Evolutionary conservation across 257 asterid species (phyloP), one percentile per base, ranked within the genome.

Genomic region (Fraxinus quadrangulata): DNA sequence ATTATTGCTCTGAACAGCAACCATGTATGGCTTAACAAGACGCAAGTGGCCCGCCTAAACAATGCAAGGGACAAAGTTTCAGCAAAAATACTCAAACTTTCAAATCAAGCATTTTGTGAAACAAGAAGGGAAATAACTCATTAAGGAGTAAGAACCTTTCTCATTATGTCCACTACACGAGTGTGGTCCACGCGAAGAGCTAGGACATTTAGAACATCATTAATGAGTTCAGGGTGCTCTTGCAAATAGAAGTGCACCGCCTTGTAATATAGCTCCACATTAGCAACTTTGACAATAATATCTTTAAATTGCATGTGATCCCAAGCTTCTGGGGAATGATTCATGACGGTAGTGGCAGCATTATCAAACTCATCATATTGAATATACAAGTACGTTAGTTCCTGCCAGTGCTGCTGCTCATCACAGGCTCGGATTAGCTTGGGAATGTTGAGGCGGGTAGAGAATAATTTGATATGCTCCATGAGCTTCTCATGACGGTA

Each of bases 241-340:
- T 96, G 92, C 83, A 96, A 85, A 86, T 96, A 96, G 90, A 96
- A 96, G 87, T 96, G 99, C 80, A 96, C 99, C 13, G 98, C 97
- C 89, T 93, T 96, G 92, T 96, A 96, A 85, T 96, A 96, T 17
- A 96, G 86, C 87, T 96, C 99, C 84, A 96, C 98, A 74, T 93
- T 93, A 75, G 99, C 98, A 78, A 96, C 99, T 91, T 96, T 96
- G 82, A 89, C 98, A 75, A 89, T 83, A 75, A 93, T 93, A 82
- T 96, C 98, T 79, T 93, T 96, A 89, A 96, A 93, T 84, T 96
- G 99, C 98, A 96, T 90, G 83, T 93, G 99, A 79, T 96, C 99
- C 99, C 99, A 96, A 72, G 99, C 99, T 88, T 93, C 97, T 51
- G 99, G 98, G 6, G 99, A 96, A 84, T 96, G 99, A 87, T 96